Evolutionary conservation across 2,329 filamentous ascomycete species (phyloP).

Genomic region (Periconia macrospinosa): DNA sequence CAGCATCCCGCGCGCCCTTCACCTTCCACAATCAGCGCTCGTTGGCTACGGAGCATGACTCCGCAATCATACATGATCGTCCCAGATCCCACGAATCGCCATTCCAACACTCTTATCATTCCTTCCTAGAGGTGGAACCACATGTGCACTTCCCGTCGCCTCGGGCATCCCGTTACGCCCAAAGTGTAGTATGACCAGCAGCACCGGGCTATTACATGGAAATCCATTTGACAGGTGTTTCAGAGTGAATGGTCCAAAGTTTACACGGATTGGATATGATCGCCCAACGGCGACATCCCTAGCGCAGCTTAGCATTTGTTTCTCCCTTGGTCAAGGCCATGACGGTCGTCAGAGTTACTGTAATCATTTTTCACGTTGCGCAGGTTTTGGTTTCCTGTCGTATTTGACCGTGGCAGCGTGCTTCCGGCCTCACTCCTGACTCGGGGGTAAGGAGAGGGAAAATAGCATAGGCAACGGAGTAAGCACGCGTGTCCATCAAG

Average conservation of each 20-base stretch:
- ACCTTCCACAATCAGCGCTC: neutral
- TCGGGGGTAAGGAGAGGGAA: no score
- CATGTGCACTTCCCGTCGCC: neutral
- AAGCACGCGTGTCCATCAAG: no score
- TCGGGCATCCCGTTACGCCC: neutral
- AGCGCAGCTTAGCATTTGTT: no score
- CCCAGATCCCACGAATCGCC: neutral
- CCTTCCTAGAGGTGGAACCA: neutral
- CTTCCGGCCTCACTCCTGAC: no score
- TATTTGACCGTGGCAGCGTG: no score
- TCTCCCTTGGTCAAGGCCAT: no score
- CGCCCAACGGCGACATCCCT: no score
- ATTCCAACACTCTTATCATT: neutral
- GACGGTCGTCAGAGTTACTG: no score
- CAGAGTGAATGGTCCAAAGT: neutral
- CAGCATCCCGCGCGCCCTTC: neutral
- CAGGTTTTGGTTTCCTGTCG: no score
- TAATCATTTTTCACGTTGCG: no score
- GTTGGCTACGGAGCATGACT: neutral
- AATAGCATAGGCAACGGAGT: no score
- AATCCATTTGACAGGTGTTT: neutral
- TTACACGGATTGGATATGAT: no score
- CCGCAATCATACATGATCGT: neutral
- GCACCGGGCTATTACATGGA: neutral
- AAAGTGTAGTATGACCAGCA: neutral